Evolutionary conservation across 768 basidiomycete species (phyloP).

Genomic region (Termitomyces sp.): DNA sequence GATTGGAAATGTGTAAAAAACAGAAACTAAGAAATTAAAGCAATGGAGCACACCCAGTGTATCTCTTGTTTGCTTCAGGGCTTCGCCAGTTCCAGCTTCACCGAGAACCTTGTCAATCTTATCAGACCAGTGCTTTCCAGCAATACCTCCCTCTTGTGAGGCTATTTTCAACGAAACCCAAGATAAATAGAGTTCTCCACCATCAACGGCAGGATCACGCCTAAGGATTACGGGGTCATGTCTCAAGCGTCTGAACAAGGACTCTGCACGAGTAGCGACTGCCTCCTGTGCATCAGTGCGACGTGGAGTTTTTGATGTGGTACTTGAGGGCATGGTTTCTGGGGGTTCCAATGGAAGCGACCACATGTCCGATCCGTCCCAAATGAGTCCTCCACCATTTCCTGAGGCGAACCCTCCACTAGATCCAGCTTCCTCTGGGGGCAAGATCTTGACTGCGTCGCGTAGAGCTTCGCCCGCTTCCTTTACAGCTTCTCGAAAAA

Average conservation of each 20-base stretch:
- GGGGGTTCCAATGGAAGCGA: conserved; percentile 52
- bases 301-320: conserved; percentile 14
- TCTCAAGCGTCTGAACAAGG: conserved; percentile 67
- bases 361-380: conserved; percentile 91
- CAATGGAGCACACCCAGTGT: conserved; percentile 47
- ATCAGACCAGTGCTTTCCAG: conserved; percentile 54
- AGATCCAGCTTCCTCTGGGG: conserved; percentile 53
- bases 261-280: conserved; percentile 74
- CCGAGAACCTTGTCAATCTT: conserved; percentile 46
- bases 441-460: conserved; percentile 91
- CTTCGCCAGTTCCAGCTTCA: conserved; percentile 49
- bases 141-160: conserved; percentile 52
- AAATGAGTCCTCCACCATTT: conserved; percentile 42
- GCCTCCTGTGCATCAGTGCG: conserved; percentile 43
- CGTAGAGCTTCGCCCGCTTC: conserved; percentile 80
- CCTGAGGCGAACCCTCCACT: not conserved
- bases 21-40: conserved; percentile 3
- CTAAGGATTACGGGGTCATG: conserved; percentile 73
- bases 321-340: conserved; percentile 9
- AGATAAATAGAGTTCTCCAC: conserved; percentile 47
- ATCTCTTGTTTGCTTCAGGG: conserved; percentile 51
- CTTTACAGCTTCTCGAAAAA: conserved; percentile 67
- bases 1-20: conserved; percentile 7
- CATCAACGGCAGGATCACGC: conserved; percentile 71
- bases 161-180: conserved; percentile 58